A percentile compares a stretch with the other conserved stretches of the same genome.
Conservation (phyloP, 768 basidiomycete species). For the Phylloporus arenicola region DNA sequence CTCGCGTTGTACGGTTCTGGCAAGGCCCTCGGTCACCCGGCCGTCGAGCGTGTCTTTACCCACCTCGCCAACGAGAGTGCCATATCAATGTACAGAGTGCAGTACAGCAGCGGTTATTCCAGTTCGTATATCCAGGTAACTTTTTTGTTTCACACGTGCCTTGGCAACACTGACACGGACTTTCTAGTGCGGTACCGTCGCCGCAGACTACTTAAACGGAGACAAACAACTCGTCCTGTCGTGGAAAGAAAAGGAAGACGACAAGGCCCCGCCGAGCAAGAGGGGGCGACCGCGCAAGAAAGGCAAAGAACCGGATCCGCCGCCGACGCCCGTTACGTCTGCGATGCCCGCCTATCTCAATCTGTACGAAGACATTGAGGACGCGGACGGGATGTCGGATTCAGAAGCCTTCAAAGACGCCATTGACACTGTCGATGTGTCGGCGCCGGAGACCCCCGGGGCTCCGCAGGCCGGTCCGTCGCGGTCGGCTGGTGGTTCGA, state of each 20-base stretch:
- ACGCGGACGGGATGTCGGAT: constrained; percentile 20
- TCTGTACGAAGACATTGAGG: constrained; percentile 30
- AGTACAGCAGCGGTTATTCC: constrained; percentile 46
- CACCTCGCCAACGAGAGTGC: constrained; percentile 47
- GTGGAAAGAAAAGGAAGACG: constrained; percentile 23
- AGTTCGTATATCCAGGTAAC: constrained; percentile 49
- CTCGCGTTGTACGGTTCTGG: constrained; percentile 53
- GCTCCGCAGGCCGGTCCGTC: constrained; percentile 10
- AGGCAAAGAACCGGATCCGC: constrained; percentile 14
- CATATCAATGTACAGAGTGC: constrained; percentile 43
- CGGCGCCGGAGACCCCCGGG: constrained; percentile 6
- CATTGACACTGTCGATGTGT: neutral
- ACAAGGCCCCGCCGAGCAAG: constrained; percentile 2
- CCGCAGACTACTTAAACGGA: constrained; percentile 18
- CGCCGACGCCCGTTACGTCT: neutral
- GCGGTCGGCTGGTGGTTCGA: neutral
- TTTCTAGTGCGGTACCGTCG: constrained; percentile 16
- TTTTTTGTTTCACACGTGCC: neutral
- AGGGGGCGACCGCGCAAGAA: constrained; percentile 18
- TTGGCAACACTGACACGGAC: neutral
- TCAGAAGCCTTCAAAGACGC: constrained; percentile 11
- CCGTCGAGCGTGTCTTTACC: constrained; percentile 63
- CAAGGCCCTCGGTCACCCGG: constrained; percentile 42
- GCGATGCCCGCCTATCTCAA: neutral
- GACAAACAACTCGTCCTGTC: constrained; percentile 17